Evolutionary conservation across 169 alveolate genomes (phyloP).

Genomic region (Cryptosporidium sp.): DNA sequence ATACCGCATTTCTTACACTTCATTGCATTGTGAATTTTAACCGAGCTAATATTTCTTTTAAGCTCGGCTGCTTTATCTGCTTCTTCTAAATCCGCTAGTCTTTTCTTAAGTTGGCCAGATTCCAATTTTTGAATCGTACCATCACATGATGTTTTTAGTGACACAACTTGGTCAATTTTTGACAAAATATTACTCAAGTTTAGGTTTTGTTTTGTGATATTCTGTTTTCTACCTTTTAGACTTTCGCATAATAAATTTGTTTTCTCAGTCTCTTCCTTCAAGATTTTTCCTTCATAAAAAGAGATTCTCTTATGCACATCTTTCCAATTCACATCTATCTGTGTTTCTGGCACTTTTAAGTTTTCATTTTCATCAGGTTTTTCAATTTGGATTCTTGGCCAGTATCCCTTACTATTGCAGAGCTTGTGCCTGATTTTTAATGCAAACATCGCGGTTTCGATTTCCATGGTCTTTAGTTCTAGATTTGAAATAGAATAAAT

Average conservation of each 20-base stretch:
- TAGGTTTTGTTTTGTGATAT: background rate
- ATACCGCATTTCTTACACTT: slow-evolving; percentile 32
- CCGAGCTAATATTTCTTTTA: slow-evolving; percentile 14
- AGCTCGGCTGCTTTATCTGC: slow-evolving; percentile 12
- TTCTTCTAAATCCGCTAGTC: slow-evolving; percentile 21
- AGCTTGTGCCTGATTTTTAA: slow-evolving; percentile 15
- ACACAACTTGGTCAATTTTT: slow-evolving; percentile 18
- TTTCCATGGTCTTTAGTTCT: slow-evolving; percentile 3
- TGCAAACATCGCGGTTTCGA: slow-evolving; percentile 32
- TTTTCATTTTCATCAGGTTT: background rate
- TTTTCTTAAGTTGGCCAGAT: background rate
- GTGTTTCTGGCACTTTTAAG: background rate
- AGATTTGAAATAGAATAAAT: background rate
- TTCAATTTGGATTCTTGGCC: background rate
- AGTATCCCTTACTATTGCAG: slow-evolving; percentile 27
- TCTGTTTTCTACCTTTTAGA: background rate
- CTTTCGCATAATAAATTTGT: background rate
- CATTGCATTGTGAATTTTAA: slow-evolving; percentile 34
- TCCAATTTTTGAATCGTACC: slow-evolving; percentile 16
- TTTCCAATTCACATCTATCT: slow-evolving; percentile 2
- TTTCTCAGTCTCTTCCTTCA: background rate
- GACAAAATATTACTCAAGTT: background rate
- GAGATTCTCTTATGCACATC: background rate
- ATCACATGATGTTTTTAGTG: slow-evolving; percentile 29
- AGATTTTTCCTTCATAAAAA: background rate